Conservation (phyloP, 306 rosid species). For the Pueraria montana region DNA sequence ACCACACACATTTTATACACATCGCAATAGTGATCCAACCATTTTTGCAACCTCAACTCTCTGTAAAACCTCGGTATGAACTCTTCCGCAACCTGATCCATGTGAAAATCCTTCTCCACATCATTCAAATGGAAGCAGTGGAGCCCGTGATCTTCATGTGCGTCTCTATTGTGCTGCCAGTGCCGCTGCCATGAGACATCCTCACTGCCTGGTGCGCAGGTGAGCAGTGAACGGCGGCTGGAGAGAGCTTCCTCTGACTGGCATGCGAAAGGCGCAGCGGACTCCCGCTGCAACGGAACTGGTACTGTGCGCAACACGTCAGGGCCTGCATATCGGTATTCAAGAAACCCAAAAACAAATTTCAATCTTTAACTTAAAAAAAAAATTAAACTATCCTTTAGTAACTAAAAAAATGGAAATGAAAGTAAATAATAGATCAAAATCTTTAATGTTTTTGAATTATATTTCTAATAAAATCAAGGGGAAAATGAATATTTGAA, state of each 20-base stretch:
- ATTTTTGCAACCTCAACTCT: constrained; percentile 68
- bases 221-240: background rate
- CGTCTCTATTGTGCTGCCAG: constrained; percentile 17
- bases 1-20: too few relatives aligned
- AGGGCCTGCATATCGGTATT: too few relatives aligned
- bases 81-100: constrained; percentile 89
- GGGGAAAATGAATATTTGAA: too few relatives aligned
- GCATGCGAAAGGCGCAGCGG: constrained; percentile 49
- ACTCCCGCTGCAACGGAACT: constrained; percentile 62
- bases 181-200: constrained; percentile 32
- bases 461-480: too few relatives aligned
- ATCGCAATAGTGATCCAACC: constrained; percentile 60
- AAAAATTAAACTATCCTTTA: too few relatives aligned
- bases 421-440: too few relatives aligned
- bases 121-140: constrained; percentile 1
- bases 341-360: too few relatives aligned
- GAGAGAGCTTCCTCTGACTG: constrained; percentile 44
- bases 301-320: too few relatives aligned
- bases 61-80: too few relatives aligned
- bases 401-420: too few relatives aligned
- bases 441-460: too few relatives aligned
- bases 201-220: background rate
- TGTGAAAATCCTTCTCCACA: constrained; percentile 46
- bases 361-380: too few relatives aligned
- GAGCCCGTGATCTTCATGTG: constrained; percentile 34